Conservation (phyloP, 164 flowering plant genomes). For the Cinnamomum chago region DNA sequence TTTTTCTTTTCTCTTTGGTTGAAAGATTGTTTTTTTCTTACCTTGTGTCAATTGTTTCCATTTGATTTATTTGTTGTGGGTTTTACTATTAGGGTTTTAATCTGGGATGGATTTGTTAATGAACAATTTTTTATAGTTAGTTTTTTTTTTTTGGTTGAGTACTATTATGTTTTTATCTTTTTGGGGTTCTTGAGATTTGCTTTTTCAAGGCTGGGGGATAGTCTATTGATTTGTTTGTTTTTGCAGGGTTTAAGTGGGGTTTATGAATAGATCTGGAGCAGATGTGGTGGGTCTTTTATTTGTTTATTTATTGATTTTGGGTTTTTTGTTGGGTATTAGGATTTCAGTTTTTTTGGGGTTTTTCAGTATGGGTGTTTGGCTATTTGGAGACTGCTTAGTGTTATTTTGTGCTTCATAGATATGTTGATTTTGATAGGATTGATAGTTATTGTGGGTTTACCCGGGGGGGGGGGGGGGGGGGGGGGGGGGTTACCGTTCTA, state of each 20-base stretch:
- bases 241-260: neutral
- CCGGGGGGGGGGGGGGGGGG: too few relatives aligned
- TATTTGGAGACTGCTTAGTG: neutral
- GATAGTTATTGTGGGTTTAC: too few relatives aligned
- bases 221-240: neutral
- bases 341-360: neutral
- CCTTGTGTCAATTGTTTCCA: neutral
- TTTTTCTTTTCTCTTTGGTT: too few relatives aligned
- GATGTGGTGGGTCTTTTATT: neutral
- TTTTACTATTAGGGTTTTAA: constrained; percentile 21
- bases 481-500: too few relatives aligned
- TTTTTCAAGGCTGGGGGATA: neutral
- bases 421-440: neutral
- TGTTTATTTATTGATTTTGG: too few relatives aligned
- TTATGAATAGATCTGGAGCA: neutral
- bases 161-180: neutral
- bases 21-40: neutral
- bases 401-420: too few relatives aligned
- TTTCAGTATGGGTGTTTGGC: neutral
- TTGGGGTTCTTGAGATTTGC: neutral
- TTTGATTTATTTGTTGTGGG: neutral
- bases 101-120: neutral
- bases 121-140: neutral
- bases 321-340: neutral
- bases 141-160: neutral